Base-by-base conservation (phyloP, 768 basidiomycete species). In the Podaxis sp. region DNA sequence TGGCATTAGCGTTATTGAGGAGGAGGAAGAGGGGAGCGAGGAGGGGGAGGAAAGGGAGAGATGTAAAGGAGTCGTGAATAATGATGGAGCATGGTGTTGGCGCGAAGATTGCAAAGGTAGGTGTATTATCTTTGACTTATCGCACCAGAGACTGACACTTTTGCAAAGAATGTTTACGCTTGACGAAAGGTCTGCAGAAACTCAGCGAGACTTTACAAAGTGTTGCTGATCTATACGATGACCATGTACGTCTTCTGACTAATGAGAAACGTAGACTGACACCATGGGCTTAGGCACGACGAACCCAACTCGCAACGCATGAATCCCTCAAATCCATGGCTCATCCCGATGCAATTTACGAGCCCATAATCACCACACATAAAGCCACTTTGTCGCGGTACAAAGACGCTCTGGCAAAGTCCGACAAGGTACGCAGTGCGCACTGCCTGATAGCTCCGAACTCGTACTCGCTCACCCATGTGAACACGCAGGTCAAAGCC, bases 41-140 rank as follows among this genome's bases (percentile, higher is more conserved):
- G 65, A 73, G 3, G 69, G 68, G 22, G 66, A 59, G 9, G 38
- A n/a, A n/a, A 49, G 57, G 11, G 53, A 54, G 9, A 25, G 17
- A 61, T 64, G 25, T 65, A 62, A 47, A 61, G 88, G 89, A 0
- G 69, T 89, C 55, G 67, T 86, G 58, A 94, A 93, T 65, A 77
- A 79, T 8, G 83, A 90, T 25, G 88, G 90, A 0, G 92, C 90
- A 2, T 91, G 93, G 90, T 93, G 92, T 71, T 96, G 93, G 92
- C 80, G 86, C 25, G 91, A 94, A 57, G 80, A 80, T 2, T 94
- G 93, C 70, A 73, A 81, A 70, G 86, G 91, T 90, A 67, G 13
- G 75, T 55, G 6, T 55, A 2, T 52, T 47, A 3, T 37, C n/a
- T 38, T 17, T 55, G 51, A 37, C 29, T 38, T n/a, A 55, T 36